Base-by-base conservation (phyloP, 257 asterid genomes). In the Scutellaria barbata region DNA sequence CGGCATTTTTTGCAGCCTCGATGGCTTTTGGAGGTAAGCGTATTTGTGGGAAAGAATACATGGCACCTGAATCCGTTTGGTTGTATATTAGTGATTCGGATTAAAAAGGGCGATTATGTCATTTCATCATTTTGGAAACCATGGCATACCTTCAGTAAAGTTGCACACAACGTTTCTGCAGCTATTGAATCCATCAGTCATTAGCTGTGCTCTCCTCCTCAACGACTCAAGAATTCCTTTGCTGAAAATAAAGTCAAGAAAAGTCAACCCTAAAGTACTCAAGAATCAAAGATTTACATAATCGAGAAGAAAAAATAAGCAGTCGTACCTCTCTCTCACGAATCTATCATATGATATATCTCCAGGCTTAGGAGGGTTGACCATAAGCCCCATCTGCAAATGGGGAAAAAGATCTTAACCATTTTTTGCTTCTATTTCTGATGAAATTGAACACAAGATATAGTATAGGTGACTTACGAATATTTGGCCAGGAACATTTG, bases 1-100 rank as follows among this genome's bases (percentile, higher is more conserved):
- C 98, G 2, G 86, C 96, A 50, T 65, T 75, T 57, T 85, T 82
- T 1, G 99, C 98, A 65, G 96, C 95, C 81, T 92, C 99, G 8
- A 90, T 80, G 52, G 99, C 98, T 81, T 77, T 92, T 39, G 97
- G 96, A 52, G 99, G 99, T 74, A 92, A 76, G 65, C 96, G 92
- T 71, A 95, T 82, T 87, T 95, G 99, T 52, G 99, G 99, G 88
- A 95, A 95, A 18, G 99, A 95, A 81, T 95, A 95, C 99, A 95
- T 95, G 65, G 99, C 99, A 67, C 99, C 99, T 95, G 85, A 52
- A 75, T 70, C 48, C 70, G 66, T 20, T 71, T 80, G 51, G 35
- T 56, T 64, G 18, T 63, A 4, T n/a, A 22, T 35, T 43, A 43
- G 9, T 43, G 39, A 42, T 42, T 42, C 1, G 47, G 63, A 13